phyloP scores from a whole-genome alignment of 345 rosid species.

The Pistacia integerrima region DNA sequence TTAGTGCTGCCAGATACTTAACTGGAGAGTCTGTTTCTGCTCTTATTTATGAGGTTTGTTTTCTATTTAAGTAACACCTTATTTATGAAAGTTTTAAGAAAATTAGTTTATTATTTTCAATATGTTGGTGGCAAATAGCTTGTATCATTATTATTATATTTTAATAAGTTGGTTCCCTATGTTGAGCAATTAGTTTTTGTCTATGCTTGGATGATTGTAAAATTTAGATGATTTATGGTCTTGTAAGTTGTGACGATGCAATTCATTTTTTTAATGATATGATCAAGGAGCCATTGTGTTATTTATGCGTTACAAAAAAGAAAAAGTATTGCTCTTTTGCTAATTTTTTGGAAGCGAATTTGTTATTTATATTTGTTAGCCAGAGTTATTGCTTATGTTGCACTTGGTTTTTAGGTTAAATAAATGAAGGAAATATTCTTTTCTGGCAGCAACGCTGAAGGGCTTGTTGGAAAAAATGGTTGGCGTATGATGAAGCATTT shows the following conservation, averaged over 20 bases:
- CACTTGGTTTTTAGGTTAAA: conserved; percentile 74
- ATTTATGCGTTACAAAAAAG: background rate
- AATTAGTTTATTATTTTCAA: too few species aligned
- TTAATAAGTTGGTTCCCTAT: background rate
- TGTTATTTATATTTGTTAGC: conserved; percentile 3
- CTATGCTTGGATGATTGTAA: background rate
- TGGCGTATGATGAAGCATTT: conserved; percentile 74
- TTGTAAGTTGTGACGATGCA: background rate
- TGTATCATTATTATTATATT: too few species aligned
- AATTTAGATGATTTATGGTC: too few species aligned
- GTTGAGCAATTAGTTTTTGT: background rate
- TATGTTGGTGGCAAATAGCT: too few species aligned
- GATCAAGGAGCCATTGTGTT: background rate
- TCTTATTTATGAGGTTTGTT: conserved; percentile 57
- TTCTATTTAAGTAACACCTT: background rate
- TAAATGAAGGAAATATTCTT: conserved; percentile 77
- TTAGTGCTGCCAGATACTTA: conserved; percentile 68
- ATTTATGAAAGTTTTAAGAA: too few species aligned
- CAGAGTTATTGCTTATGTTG: conserved; percentile 45
- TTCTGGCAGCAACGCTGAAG: conserved; percentile 62
- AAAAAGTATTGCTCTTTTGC: background rate
- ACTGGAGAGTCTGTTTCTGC: conserved; percentile 56
- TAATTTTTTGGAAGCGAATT: background rate
- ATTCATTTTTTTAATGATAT: background rate
- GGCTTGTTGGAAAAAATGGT: conserved; percentile 54